These are phyloP conservation scores for Cercospora zeae-maydis DNA, from an alignment of 2,329 filamentous ascomycete species.

Conservation along the genomic window DNA sequence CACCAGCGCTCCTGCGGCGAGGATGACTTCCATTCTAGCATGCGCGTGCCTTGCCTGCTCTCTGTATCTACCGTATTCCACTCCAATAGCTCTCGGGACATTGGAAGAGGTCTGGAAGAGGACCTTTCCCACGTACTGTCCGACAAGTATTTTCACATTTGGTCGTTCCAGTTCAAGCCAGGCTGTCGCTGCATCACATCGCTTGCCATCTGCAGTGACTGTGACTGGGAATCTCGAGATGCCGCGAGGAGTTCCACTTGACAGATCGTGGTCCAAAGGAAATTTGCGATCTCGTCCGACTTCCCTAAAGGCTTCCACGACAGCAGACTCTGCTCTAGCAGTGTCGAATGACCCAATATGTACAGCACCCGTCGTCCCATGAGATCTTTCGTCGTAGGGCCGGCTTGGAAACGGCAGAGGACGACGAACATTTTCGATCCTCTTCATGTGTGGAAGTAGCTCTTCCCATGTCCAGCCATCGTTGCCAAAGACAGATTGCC, in stretches of 20 bases:
- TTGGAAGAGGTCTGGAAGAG: neutral
- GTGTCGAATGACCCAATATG: neutral
- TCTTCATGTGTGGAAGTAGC: neutral
- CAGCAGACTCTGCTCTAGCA: neutral
- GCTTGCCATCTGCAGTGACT: neutral
- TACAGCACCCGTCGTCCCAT: neutral
- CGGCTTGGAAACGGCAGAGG: neutral
- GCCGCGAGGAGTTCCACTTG: neutral
- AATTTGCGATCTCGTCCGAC: neutral
- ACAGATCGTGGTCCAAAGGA: neutral
- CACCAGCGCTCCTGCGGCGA: neutral
- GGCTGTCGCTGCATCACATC: neutral
- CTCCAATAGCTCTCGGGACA: neutral
- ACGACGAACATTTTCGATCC: neutral
- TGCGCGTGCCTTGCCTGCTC: neutral
- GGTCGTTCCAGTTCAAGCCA: neutral
- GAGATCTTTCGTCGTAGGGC: neutral
- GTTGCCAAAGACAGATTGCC: neutral
- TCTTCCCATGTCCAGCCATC: neutral
- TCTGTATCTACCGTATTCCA: neutral
- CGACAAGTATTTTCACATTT: neutral
- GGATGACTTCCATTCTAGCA: neutral
- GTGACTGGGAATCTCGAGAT: neutral
- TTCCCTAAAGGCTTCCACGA: neutral
- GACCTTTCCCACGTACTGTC: neutral